Conservation (phyloP, 2,329 filamentous ascomycete genomes). For the Claviceps monticola region DNA sequence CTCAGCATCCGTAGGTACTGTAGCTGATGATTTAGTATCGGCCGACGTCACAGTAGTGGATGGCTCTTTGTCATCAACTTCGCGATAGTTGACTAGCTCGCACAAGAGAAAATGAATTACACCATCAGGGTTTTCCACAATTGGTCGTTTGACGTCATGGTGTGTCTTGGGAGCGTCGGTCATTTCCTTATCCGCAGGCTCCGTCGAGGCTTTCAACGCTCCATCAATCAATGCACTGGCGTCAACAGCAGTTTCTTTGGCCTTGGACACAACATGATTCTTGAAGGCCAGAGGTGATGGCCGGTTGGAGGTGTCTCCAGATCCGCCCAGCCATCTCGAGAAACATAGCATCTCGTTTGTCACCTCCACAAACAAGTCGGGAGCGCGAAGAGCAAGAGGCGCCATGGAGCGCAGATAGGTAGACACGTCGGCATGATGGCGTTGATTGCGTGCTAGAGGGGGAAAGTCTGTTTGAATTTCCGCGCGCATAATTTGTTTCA, state of each 20-base stretch:
- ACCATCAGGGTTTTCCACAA: slow-evolving; percentile 85
- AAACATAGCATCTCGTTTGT: slow-evolving; percentile 76
- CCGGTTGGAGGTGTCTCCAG: slow-evolving; percentile 17
- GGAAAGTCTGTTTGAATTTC: slow-evolving; percentile 76
- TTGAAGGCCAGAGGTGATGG: slow-evolving; percentile 28
- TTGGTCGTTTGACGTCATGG: slow-evolving; percentile 62
- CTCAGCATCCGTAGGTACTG: slow-evolving; percentile 14
- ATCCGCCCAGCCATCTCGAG: slow-evolving; percentile 38
- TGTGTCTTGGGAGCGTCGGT: slow-evolving; percentile 48
- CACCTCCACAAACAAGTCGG: slow-evolving; percentile 74
- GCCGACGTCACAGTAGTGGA: slow-evolving; percentile 27
- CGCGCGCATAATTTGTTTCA: slow-evolving; percentile 81
- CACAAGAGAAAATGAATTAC: slow-evolving; percentile 91
- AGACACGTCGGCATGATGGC: slow-evolving; percentile 50
- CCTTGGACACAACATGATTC: slow-evolving; percentile 8
- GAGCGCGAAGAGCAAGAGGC: slow-evolving; percentile 66
- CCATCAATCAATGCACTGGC: slow-evolving; percentile 12
- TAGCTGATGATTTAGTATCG: slow-evolving; percentile 19
- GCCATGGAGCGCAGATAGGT: slow-evolving; percentile 65
- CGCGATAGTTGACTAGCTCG: slow-evolving; percentile 80
- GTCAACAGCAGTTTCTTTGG: slow-evolving; percentile 3
- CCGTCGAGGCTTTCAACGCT: slow-evolving; percentile 47
- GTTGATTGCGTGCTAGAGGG: slow-evolving; percentile 31
- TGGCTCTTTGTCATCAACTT: slow-evolving; percentile 75
- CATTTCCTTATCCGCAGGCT: slow-evolving; percentile 45